Evolutionary conservation across 345 rosid species (phyloP), one percentile per base, ranked within the genome.

Genomic region (Gossypium mustelinum): DNA sequence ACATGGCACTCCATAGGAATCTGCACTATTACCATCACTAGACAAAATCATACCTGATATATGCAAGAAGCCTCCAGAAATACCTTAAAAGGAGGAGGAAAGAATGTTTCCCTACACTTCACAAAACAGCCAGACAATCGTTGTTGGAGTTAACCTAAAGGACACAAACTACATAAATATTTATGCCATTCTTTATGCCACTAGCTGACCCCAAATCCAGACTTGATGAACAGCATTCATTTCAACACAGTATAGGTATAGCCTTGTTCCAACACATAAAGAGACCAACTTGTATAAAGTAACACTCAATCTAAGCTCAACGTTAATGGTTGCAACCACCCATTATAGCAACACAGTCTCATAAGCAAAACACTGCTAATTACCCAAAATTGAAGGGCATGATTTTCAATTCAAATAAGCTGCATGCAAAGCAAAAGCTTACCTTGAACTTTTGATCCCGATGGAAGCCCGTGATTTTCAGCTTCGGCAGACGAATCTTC

Each of bases 371-470:
- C 9, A 22, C 2, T 12, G 5, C n/a, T 45, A 25, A 24, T 68
- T 22, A 16, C 24, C 13, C 14, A 56, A 8, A 56, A 20, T 18
- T 54, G 22, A 54, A 54, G 57, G 9, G 17, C 57, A 2, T 54
- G 22, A 54, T 54, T 54, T 17, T 54, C 22, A 54, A 34, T 8
- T 58, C 52, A 73, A 60, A 73, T 44, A 44, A 60, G 59, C 17
- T 11, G 45, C 41, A 65, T 48, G 73, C 55, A 16, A 41, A 54
- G 43, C 7, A 48, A 51, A 70, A 52, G 48, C 65, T 78, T 64
- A 88, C 91, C 87, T 79, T 79, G 79, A 80, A 75, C 61, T 78
- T 73, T 79, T 63, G 90, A 78, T 77, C 79, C 86, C n/a, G 79
- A 79, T 55, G 59, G 84, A 67, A 50, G 80, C 20, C 66, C 75